Evolutionary conservation across 306 rosid genomes (phyloP), one percentile per base, ranked within the genome.

Genomic region (Dalbergia cochinchinensis): DNA sequence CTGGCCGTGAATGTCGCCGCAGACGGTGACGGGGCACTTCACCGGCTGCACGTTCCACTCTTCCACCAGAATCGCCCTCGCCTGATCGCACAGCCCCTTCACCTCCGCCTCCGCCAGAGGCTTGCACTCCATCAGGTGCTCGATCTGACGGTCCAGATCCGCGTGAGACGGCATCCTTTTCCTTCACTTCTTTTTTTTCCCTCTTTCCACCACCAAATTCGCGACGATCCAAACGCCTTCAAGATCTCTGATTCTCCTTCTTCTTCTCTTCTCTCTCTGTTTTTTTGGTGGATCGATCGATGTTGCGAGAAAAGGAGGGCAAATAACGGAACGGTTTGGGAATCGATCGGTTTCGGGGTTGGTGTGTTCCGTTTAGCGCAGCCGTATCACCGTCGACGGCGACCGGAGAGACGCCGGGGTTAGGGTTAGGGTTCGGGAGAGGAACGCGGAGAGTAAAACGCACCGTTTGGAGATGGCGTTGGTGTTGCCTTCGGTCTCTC

Each of bases 31-130:
- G 11, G 98, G 98, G 63, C 98, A 94, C 90, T 94, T 94, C 62
- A 94, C 98, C 63, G 98, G 97, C 65, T 94, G 98, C 18, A 94
- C 98, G 90, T 94, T 94, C 97, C 97, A 92, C 87, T 94, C 98
- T 84, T 94, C 98, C 20, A 94, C 98, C 35, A 94, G 90, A 73
- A 94, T 83, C 84, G 97, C 93, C 75, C 94, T 85, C 8, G 97
- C 92, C 71, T 87, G 90, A 78, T 89, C 89, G 84, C 92, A 89
- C 18, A 89, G 82, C 7, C 59, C 78, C 78, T 87, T 89, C 78
- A 89, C 90, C 85, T 89, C 92, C 64, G 85, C 48, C 78, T 87
- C 90, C 8, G 86, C 0, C 31, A 89, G 71, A 58, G 89, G 86
- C 85, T 92, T 89, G 74, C 92, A 89, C 69, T 83, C 88, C 90